Base-by-base conservation (phyloP, 2,329 filamentous ascomycete species). In the Berkeleyomyces basicola region DNA sequence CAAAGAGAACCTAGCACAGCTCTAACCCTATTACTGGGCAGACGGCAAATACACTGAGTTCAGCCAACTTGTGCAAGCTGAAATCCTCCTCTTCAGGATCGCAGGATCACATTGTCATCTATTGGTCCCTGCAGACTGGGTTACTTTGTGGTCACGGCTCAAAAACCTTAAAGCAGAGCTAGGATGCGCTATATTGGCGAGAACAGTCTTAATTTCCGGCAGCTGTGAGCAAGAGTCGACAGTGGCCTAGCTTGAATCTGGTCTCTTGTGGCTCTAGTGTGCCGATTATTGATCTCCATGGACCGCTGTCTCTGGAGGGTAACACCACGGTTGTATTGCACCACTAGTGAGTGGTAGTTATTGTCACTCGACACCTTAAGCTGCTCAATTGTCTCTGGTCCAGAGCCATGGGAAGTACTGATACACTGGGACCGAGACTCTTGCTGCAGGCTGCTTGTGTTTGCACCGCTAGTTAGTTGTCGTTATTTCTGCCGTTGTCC, bases 81-180 rank as follows among this genome's bases (percentile, higher is more conserved):
- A 37, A 36, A 55, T 55, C 51, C 36, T 4, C 7, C 11, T 16
- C 4, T 3, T 4, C 14, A 55, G 51, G 33, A 55, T 55, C 14
- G 9, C 10, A 55, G 51, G 51, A 55, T 55, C 33, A 55, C 51
- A 55, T 55, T 55, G 51, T 55, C 51, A 55, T 39, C 51, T 55
- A 55, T 39, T 23, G 33, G 31, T 36, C 51, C 51, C 51, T 55
- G 51, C 39, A 31, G 51, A 31, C 39, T 7, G 16, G 51, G 51
- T 55, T 36, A 31, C 11, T 10, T 55, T 36, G 36, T 55, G 6
- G 33, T 36, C 11, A 55, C 51, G 16, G 51, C 51, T 55, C 51
- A 55, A 55, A 23, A 55, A 31, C 51, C 39, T 55, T 37, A 55
- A 55, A 36, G n/a, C n/a, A n/a, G 36, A 55, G 51, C 51, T 55